These are phyloP conservation scores for Ophiostoma australiae DNA, from an alignment of 2,329 filamentous ascomycete genomes.

Conservation along the genomic window DNA sequence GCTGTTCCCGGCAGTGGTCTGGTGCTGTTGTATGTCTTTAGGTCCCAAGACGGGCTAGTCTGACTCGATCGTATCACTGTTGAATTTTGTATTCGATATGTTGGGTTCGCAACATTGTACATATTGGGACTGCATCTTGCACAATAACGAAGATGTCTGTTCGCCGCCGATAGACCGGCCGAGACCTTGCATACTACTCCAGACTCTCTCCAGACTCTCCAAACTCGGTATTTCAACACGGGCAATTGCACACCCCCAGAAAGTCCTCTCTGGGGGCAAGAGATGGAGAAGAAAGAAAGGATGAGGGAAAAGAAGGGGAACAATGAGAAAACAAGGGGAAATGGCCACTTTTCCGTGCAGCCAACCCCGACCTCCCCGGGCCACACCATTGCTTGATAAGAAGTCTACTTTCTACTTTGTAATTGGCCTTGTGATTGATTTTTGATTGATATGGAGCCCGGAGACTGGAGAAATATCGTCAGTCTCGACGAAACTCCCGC, in stretches of 20 bases:
- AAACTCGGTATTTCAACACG: background rate
- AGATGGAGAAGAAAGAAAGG: background rate
- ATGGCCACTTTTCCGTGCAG: background rate
- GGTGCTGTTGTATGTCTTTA: background rate
- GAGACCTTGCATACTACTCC: background rate
- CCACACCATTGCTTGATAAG: background rate
- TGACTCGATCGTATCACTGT: background rate
- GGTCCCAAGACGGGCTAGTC: background rate
- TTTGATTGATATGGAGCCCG: constrained; percentile 11
- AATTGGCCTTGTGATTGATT: background rate
- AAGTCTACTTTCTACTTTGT: background rate
- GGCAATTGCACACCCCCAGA: background rate
- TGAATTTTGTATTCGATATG: background rate
- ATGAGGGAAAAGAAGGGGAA: background rate
- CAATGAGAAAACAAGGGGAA: background rate
- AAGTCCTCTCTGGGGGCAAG: background rate
- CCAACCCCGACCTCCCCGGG: background rate
- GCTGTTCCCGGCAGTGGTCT: background rate
- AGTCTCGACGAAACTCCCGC: background rate
- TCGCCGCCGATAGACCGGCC: background rate
- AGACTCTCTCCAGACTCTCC: background rate
- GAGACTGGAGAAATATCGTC: constrained; percentile 10
- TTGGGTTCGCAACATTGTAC: background rate
- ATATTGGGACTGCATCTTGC: background rate
- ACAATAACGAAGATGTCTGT: background rate